Conservation (phyloP, 1,284 basidiomycete species). For the Pisolithus thermaeus region DNA sequence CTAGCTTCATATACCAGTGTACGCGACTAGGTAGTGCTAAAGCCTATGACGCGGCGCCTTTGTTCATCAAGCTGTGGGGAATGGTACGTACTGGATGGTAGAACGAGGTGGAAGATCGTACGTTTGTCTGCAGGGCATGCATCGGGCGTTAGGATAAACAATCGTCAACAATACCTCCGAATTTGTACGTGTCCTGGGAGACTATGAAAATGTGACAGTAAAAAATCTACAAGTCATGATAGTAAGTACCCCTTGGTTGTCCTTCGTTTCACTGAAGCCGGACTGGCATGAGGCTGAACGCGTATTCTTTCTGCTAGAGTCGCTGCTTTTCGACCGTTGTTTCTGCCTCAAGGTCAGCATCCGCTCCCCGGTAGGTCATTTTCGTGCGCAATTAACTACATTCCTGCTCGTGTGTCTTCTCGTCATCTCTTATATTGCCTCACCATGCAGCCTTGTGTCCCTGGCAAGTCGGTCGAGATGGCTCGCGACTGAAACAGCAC, state of each 20-base stretch:
- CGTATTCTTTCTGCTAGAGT: conserved; percentile 7
- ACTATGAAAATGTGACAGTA: conserved; percentile 1
- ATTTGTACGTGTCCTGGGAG: conserved; percentile 11
- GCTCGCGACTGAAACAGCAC: conserved; percentile 41
- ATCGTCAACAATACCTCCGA: conserved; percentile 16
- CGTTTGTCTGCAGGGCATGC: too few species aligned
- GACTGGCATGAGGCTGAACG: neutral
- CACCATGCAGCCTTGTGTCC: conserved; percentile 14
- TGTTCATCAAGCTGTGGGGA: too few species aligned
- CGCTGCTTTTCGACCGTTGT: conserved; percentile 17
- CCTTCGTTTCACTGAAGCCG: neutral
- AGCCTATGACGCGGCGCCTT: too few species aligned
- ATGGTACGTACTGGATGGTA: too few species aligned
- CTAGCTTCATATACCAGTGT: too few species aligned
- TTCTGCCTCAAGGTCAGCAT: conserved; percentile 11
- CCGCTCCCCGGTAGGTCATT: conserved; percentile 14
- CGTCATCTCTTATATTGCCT: neutral
- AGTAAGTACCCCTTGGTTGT: conserved; percentile 12
- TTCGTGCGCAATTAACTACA: too few species aligned
- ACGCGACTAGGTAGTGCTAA: too few species aligned
- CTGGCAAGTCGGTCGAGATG: conserved; percentile 33
- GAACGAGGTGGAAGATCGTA: too few species aligned
- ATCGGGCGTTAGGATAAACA: conserved; percentile 9
- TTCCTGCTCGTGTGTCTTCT: too few species aligned
- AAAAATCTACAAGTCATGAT: conserved; percentile 15